Percentiles rank a stretch among this genome's conserved stretches.
phyloP scores from a whole-genome alignment of 768 basidiomycete species.

The Boletus vinaceobasis region DNA sequence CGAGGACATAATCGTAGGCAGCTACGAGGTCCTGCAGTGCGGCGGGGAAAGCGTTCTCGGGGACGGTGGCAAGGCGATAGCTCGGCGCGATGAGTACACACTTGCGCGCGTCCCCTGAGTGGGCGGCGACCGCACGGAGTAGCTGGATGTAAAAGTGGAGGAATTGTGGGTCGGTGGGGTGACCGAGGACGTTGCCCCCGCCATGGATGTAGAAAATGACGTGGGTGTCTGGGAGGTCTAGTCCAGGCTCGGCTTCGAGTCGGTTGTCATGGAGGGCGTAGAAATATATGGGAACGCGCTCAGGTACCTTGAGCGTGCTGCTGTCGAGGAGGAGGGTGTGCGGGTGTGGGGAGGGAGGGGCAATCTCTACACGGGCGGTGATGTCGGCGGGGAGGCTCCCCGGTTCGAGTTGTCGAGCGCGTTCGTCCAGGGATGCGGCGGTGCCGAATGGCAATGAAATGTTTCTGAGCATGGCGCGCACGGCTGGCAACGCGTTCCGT shows the following conservation, averaged over 20 bases:
- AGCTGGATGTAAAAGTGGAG: constrained; percentile 2
- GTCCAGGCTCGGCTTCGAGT: neutral
- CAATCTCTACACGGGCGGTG: constrained; percentile 13
- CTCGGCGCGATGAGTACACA: constrained; percentile 20
- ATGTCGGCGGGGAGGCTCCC: constrained; percentile 10
- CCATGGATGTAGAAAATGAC: constrained; percentile 26
- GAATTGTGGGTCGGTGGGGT: constrained; percentile 9
- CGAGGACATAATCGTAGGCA: constrained; percentile 24
- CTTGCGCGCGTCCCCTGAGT: neutral
- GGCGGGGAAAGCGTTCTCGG: constrained; percentile 23
- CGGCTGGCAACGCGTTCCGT: constrained; percentile 1
- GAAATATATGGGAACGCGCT: constrained; percentile 22
- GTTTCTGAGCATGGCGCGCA: neutral
- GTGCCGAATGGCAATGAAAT: neutral
- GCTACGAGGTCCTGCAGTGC: constrained; percentile 23
- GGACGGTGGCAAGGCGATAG: constrained; percentile 23
- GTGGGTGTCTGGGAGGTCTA: neutral
- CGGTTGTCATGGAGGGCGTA: constrained; percentile 2
- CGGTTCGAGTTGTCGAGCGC: neutral
- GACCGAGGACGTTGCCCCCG: constrained; percentile 17
- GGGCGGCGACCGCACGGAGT: constrained; percentile 6
- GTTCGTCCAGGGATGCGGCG: constrained; percentile 14
- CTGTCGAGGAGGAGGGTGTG: neutral
- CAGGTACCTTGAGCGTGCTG: constrained; percentile 9
- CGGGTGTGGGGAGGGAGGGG: constrained; percentile 6